Percentiles rank a stretch among this genome's conserved stretches.
phyloP scores from a whole-genome alignment of 2,329 filamentous ascomycete genomes.

The Parastagonospora nodorum region DNA sequence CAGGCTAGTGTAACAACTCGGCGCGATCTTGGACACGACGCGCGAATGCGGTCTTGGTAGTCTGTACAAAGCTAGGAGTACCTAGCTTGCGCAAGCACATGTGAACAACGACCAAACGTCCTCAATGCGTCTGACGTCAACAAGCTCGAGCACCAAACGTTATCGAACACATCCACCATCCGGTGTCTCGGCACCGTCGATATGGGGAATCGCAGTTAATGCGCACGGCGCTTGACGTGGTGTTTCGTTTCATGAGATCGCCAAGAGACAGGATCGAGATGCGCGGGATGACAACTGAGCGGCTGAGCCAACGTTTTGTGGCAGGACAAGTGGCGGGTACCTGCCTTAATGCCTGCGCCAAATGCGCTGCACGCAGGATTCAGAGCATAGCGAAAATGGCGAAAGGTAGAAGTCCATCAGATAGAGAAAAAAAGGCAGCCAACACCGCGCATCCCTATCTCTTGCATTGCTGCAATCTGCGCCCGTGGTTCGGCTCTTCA shows the following conservation, averaged over 20 bases:
- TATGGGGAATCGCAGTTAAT: not conserved
- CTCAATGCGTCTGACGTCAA: not conserved
- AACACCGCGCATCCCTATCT: conserved; percentile 4
- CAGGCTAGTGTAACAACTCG: conserved; percentile 7
- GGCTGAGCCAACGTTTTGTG: conserved; percentile 6
- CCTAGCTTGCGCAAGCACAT: not conserved
- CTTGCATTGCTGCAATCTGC: conserved; percentile 1
- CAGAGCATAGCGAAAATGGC: no score
- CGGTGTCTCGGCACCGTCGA: no score
- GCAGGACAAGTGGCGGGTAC: conserved; percentile 20
- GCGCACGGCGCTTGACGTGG: not conserved
- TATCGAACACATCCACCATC: no score
- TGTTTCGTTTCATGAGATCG: not conserved
- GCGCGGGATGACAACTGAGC: not conserved
- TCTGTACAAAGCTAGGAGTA: no score
- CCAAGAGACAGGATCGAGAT: not conserved
- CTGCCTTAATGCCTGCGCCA: not conserved
- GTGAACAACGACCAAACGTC: not conserved
- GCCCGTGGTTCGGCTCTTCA: not conserved
- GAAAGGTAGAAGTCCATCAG: no score
- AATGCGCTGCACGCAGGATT: not conserved
- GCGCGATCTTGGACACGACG: not conserved
- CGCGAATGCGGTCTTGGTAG: no score
- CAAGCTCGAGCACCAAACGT: not conserved
- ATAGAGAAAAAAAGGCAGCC: not conserved